phyloP scores from a whole-genome alignment of 768 basidiomycete genomes.

The Leccinum sublutescens region DNA sequence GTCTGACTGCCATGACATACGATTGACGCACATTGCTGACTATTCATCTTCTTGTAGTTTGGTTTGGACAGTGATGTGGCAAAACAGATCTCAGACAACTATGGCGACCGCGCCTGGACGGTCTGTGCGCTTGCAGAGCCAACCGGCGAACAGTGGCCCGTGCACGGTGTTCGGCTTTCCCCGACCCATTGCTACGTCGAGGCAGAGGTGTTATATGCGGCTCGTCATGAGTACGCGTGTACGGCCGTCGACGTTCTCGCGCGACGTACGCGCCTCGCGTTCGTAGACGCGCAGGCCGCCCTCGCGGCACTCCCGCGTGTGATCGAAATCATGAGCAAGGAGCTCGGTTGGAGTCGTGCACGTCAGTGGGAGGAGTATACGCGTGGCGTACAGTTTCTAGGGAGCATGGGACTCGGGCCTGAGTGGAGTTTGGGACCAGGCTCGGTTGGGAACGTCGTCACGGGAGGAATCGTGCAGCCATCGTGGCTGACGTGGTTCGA shows the following conservation, averaged over 20 bases:
- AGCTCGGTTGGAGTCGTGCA: constrained; percentile 71
- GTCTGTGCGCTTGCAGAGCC: constrained; percentile 78
- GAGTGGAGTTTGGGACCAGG: constrained; percentile 15
- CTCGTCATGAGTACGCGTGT: constrained; percentile 86
- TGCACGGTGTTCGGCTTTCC: constrained; percentile 74
- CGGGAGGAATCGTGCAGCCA: background rate
- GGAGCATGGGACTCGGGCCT: constrained; percentile 80
- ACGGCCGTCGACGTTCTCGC: constrained; percentile 94
- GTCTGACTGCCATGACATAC: constrained; percentile 16
- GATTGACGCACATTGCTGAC: background rate
- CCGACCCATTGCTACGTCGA: constrained; percentile 85
- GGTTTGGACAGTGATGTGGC: constrained; percentile 91
- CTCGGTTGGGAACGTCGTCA: background rate
- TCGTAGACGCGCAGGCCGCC: constrained; percentile 87
- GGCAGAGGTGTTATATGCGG: constrained; percentile 89
- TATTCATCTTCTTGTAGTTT: constrained; percentile 48
- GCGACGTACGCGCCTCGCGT: constrained; percentile 88
- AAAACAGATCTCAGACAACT: constrained; percentile 88
- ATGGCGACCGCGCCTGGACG: constrained; percentile 96
- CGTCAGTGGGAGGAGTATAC: constrained; percentile 60
- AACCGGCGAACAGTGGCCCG: constrained; percentile 80
- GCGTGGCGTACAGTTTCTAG: constrained; percentile 62
- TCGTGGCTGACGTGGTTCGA: constrained; percentile 9
- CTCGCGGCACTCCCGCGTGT: constrained; percentile 82
- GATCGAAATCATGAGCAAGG: constrained; percentile 87